Conservation (phyloP, 495 filamentous ascomycete genomes). For the Trichocladium uniseriatum region DNA sequence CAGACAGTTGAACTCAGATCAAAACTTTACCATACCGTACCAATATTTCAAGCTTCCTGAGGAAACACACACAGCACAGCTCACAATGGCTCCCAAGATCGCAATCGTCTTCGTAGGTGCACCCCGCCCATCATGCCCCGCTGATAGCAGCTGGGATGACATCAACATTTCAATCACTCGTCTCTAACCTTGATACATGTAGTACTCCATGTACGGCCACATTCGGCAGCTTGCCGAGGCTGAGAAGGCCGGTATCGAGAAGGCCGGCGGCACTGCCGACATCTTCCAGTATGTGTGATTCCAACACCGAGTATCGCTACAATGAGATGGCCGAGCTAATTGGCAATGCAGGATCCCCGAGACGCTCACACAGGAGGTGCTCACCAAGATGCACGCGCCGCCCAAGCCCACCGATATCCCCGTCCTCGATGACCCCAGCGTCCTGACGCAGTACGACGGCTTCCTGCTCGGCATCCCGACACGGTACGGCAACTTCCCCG, state of each 20-base stretch:
- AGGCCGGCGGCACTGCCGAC: conserved; percentile 69
- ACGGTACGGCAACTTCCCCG: conserved; percentile 97
- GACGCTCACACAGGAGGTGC: conserved; percentile 75
- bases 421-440: conserved; percentile 49
- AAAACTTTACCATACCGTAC: too few relatives aligned
- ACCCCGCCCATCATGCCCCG: background rate
- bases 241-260: conserved; percentile 82
- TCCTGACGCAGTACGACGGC: conserved; percentile 72
- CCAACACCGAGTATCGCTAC: background rate
- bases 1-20: too few relatives aligned
- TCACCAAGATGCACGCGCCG: conserved; percentile 78
- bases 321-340: background rate
- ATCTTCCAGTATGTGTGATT: conserved; percentile 60
- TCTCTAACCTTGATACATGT: conserved; percentile 12
- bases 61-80: conserved; percentile 1
- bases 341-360: conserved; percentile 55
- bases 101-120: conserved; percentile 78
- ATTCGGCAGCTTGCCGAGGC: conserved; percentile 76
- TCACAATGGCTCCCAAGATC: conserved; percentile 82
- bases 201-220: conserved; percentile 98
- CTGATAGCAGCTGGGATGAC: too few relatives aligned
- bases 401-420: conserved; percentile 60
- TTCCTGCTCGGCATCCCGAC: conserved; percentile 95
- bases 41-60: too few relatives aligned
- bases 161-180: background rate